Evolutionary conservation across 2,329 filamentous ascomycete genomes (phyloP), one percentile per base, ranked within the genome.

Genomic region (Aspergillus versicolor): DNA sequence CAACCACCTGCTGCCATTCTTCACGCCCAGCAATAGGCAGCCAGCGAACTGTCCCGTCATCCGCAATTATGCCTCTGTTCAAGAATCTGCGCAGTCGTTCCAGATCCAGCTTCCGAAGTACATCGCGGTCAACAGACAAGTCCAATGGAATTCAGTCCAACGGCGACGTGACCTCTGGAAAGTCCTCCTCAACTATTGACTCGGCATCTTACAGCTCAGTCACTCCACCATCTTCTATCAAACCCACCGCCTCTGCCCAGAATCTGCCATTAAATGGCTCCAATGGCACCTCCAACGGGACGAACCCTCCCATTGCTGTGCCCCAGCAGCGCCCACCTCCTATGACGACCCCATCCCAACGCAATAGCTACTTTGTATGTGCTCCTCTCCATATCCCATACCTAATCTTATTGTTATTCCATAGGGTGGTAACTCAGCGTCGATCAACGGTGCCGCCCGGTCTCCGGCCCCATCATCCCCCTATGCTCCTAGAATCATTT

Each of bases 401-500:
- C 5, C 43, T 12, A 30, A 11, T 42, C 17, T 49, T 38, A 21
- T 24, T 54, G 19, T 27, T 15, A 22, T 43, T 52, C 13, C 52
- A 53, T 54, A 79, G 77, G 70, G 71, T 38, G 68, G 69, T 54
- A 73, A 67, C 53, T 61, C 65, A 4, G 67, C 67, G 5, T 71
- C 71, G 1, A 63, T 70, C 45, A 75, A 72, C 66, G 67, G 69
- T 43, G 62, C 62, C 41, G 70, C 73, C 50, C 84, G 82, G 68
- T 80, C 76, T 54, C 82, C 78, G 61, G 76, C 84, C 60, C 84
- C 88, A 7, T 83, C 87, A 17, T 96, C 92, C 53, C 86, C 88
- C 43, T 93, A 90, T 75, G 89, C 91, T 30, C 92, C 93, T 22
- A 85, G 86, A 65, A 84, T 97, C 40, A 78, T 88, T 43, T 96